Evolutionary conservation across 306 rosid species (phyloP).

Genomic region (Fagus crenata): DNA sequence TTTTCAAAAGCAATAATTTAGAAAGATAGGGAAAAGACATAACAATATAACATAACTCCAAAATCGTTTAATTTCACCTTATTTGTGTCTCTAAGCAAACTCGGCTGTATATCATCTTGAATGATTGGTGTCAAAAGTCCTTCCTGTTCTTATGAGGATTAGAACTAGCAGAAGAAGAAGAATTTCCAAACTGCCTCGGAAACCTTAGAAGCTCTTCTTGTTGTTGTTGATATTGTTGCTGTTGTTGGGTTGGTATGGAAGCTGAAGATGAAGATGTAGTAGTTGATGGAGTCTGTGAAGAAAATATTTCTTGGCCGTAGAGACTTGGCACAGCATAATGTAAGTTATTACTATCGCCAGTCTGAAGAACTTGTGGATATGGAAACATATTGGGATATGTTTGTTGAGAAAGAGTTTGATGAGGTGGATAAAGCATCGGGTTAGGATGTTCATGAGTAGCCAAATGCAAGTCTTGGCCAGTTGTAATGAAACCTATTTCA

Average conservation of each 20-base stretch:
- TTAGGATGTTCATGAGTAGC: conserved; percentile 7
- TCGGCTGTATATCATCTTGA: not conserved
- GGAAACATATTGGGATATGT: conserved; percentile 15
- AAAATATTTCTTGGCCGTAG: conserved; percentile 30
- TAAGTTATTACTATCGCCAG: conserved; percentile 3
- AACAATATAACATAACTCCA: not conserved
- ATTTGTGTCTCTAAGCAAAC: not conserved
- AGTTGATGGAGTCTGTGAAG: conserved; percentile 6
- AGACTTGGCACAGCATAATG: conserved; percentile 19
- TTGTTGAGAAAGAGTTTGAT: conserved; percentile 34
- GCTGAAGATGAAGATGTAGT: conserved; percentile 28
- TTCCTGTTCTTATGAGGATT: conserved; percentile 38
- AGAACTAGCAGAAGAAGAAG: conserved; percentile 39
- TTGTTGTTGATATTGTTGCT: conserved; percentile 29
- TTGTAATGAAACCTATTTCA: conserved; percentile 37
- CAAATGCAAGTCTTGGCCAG: conserved; percentile 3
- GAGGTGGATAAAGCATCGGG: conserved; percentile 4
- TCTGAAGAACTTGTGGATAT: conserved; percentile 27
- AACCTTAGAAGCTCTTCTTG: conserved; percentile 34
- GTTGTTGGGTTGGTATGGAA: conserved; percentile 31
- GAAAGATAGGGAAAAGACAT: not conserved
- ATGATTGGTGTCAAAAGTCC: conserved; percentile 14
- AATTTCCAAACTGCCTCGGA: conserved; percentile 49
- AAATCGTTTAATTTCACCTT: not conserved
- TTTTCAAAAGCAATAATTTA: not conserved